Conservation (phyloP, 768 basidiomycete species). For the Mycena rosella region DNA sequence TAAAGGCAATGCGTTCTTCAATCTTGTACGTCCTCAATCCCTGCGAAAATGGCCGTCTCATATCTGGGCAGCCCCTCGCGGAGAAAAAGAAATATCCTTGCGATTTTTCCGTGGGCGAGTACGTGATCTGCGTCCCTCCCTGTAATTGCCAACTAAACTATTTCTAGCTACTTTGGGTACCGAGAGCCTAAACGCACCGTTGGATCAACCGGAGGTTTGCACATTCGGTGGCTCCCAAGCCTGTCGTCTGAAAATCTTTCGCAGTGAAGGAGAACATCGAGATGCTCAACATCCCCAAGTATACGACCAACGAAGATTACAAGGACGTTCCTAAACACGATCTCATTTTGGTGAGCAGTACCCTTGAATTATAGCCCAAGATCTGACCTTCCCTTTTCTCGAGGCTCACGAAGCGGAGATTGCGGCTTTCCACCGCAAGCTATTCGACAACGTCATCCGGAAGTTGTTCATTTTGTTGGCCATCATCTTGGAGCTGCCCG, state of each 20-base stretch:
- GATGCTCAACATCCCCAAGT: constrained; percentile 53
- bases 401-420: constrained; percentile 45
- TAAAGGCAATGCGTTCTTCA: constrained; percentile 48
- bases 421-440: constrained; percentile 45
- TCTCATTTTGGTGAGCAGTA: constrained; percentile 35
- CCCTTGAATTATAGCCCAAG: background rate
- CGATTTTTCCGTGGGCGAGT: constrained; percentile 51
- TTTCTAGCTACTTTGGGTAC: constrained; percentile 49
- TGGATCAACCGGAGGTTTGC: constrained; percentile 43
- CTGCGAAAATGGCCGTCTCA: background rate
- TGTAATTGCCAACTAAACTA: background rate
- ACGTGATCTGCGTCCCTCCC: constrained; percentile 19
- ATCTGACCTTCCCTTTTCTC: background rate
- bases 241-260: background rate
- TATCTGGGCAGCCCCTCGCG: constrained; percentile 42
- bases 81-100: constrained; percentile 49
- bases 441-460: constrained; percentile 47
- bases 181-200: constrained; percentile 50
- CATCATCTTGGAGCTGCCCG: constrained; percentile 60
- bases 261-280: constrained; percentile 54
- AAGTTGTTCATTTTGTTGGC: constrained; percentile 51
- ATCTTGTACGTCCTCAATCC: constrained; percentile 18
- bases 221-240: background rate
- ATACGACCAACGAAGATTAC: constrained; percentile 41
- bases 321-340: constrained; percentile 41